These are phyloP conservation scores for Calonectria honghensis DNA, from an alignment of 2,329 filamentous ascomycete species.

Conservation along the genomic window DNA sequence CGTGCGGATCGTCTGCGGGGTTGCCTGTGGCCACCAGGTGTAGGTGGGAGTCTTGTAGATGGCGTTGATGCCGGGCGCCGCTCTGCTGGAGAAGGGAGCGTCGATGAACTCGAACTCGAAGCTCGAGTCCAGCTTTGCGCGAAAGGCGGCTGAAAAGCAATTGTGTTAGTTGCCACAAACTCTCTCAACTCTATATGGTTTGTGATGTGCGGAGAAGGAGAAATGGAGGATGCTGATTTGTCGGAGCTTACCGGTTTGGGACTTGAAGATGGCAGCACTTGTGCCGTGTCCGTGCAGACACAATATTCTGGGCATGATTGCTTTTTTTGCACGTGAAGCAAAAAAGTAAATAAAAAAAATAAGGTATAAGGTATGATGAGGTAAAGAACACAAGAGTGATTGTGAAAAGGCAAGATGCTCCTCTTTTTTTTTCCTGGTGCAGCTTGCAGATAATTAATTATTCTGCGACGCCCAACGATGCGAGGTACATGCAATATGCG, in stretches of 20 bases:
- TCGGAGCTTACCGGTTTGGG: conserved; percentile 28
- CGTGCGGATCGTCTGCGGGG: conserved; percentile 22
- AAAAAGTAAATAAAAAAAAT: neutral
- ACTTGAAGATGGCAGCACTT: conserved; percentile 31
- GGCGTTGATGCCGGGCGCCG: conserved; percentile 27
- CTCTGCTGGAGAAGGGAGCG: conserved; percentile 19
- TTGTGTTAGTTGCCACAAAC: neutral
- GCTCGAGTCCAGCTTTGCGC: conserved; percentile 26
- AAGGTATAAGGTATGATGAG: neutral
- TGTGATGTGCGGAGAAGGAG: neutral
- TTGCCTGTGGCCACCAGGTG: conserved; percentile 31
- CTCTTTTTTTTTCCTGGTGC: neutral
- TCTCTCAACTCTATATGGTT: neutral
- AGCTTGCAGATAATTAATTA: conserved; percentile 21
- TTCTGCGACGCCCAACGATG: conserved; percentile 16
- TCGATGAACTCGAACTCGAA: conserved; percentile 32
- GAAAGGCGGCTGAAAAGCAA: neutral
- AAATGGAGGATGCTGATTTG: neutral
- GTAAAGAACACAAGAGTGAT: neutral
- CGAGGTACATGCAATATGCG: conserved; percentile 5
- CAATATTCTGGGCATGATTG: conserved; percentile 32
- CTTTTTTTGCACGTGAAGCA: neutral
- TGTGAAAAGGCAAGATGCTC: neutral
- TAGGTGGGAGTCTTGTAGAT: conserved; percentile 31
- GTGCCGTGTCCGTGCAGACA: conserved; percentile 34